Base-by-base conservation (phyloP, 371 early-diverging fungal species). In the Mortierella sp. region DNA sequence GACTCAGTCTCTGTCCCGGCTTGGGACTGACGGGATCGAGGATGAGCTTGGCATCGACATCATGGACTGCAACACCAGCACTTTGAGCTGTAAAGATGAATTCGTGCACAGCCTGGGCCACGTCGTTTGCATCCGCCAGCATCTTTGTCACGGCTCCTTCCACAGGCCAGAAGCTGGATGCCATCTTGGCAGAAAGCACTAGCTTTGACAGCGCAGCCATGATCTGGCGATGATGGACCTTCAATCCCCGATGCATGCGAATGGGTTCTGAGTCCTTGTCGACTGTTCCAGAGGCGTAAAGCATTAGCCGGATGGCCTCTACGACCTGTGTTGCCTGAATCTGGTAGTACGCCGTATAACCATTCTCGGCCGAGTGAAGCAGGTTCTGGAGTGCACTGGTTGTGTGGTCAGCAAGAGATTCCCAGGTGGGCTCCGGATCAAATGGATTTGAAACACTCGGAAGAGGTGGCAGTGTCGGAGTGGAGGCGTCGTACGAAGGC, bases 141-240 rank as follows among this genome's bases (percentile, higher is more conserved):
- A 94, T 85, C 24, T 86, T 87, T 31, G 84, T 73, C 21, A 88
- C 87, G 0, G 94, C 88, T 63, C 92, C 92, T 10, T 94, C 92
- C 5, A 93, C 89, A 13, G 96, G 91, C 93, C 90, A 92, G 39
- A 92, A 86, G 16, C 92, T 87, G 3, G 93, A 81, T 2, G 94
- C 94, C 17, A 92, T 83, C 62, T 95, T 93, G 17, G 96, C 89
- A 7, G 95, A 88, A 12, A 96, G 81, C 9, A 94, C 87, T 34
- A 98, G 78, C 54, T 92, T 93, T 17, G 93, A 91, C 49, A 96
- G 82, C 3, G 92, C 80, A 4, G 89, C 88, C 86, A 93, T 91
- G 60, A 97, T 87, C 25, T 89, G 86, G 1, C 90, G 86, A 79
- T 97, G 93, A 65, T 93, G 88, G 14, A 85, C 71, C 63, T 90